Conservation (phyloP, 129 eudicot genomes). For the Cynara cardunculus region DNA sequence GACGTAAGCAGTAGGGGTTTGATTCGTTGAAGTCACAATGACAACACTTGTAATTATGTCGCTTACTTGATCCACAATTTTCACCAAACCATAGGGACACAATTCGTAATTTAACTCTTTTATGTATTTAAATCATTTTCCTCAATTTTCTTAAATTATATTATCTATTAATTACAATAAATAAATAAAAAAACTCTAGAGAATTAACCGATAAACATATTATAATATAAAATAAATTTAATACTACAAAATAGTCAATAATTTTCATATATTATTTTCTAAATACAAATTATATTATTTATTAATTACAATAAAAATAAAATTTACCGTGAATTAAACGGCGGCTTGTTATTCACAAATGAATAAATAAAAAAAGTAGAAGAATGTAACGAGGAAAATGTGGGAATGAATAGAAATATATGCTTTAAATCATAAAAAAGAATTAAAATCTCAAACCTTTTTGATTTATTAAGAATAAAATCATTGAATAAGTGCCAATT, state of each 20-base stretch:
- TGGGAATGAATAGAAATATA: constrained; percentile 11
- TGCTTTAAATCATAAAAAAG: constrained; percentile 5
- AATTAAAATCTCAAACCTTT: constrained; percentile 8
- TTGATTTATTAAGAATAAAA: constrained; percentile 16
- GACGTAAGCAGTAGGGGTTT: not conserved
- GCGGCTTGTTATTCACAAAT: not conserved
- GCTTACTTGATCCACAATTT: no score
- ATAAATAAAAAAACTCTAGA: no score
- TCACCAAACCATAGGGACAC: not conserved
- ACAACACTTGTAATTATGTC: not conserved
- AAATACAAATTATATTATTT: no score
- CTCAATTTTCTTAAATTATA: no score
- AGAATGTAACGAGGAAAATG: constrained; percentile 4
- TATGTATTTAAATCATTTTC: not conserved
- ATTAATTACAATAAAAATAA: no score
- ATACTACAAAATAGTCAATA: no score
- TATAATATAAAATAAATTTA: no score
- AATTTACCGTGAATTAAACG: no score
- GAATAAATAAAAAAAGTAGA: not conserved
- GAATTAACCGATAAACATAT: no score
- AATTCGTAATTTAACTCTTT: not conserved
- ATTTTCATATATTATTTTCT: no score
- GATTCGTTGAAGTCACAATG: not conserved
- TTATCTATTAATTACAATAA: no score
- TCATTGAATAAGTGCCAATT: constrained; percentile 1